Percentiles rank a stretch among this genome's conserved stretches.
Evolutionary conservation across 2,329 filamentous ascomycete species (phyloP).

Genomic region (Acephala macrosclerotiorum): DNA sequence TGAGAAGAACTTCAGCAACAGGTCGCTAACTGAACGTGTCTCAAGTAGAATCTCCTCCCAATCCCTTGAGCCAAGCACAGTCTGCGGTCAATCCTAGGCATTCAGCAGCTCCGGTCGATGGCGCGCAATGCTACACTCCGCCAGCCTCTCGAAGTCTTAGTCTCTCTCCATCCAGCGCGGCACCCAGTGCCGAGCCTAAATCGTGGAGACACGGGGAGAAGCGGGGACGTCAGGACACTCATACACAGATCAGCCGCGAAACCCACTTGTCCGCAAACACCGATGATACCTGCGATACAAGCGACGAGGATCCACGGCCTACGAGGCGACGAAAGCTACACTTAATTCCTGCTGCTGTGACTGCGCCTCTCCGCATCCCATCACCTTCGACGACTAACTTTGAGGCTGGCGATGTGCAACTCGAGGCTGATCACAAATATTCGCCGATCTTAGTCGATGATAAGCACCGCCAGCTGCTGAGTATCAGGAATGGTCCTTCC

Average conservation of each 20-base stretch:
- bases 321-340: slow-evolving; percentile 31
- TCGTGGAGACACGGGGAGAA: no score
- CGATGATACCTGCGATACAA: no score
- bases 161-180: slow-evolving; percentile 4
- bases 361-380: slow-evolving; percentile 14
- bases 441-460: slow-evolving; percentile 19
- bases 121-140: slow-evolving; percentile 25
- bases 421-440: slow-evolving; percentile 14
- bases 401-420: slow-evolving; percentile 17
- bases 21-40: slow-evolving; percentile 27
- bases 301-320: slow-evolving; percentile 26
- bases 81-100: slow-evolving; percentile 26
- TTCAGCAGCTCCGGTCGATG: slow-evolving; percentile 27
- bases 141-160: slow-evolving; percentile 18
- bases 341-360: slow-evolving; percentile 24
- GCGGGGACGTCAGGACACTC: slow-evolving; percentile 23
- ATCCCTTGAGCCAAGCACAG: no score
- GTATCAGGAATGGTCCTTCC: slow-evolving; percentile 34
- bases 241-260: slow-evolving; percentile 10
- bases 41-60: slow-evolving; percentile 31
- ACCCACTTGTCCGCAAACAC: slow-evolving; percentile 21
- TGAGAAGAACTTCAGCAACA: slow-evolving; percentile 29
- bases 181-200: not conserved
- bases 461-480: slow-evolving; percentile 24
- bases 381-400: slow-evolving; percentile 9